phyloP scores from a whole-genome alignment of 495 filamentous ascomycete genomes.

The Copromyces sp. region DNA sequence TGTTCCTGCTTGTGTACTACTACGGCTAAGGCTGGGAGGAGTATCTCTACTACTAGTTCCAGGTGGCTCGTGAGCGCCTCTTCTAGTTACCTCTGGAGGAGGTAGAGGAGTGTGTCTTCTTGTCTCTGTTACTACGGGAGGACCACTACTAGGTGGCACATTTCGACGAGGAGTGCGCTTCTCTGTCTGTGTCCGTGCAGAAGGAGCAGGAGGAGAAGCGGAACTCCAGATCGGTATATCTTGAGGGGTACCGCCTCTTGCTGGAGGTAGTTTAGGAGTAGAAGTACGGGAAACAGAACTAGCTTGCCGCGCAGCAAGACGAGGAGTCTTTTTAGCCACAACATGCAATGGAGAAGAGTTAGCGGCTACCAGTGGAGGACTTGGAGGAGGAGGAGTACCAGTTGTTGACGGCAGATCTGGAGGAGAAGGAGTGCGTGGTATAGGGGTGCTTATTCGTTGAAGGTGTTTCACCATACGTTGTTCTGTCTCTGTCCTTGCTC shows the following conservation, averaged over 20 bases:
- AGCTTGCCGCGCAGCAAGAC: background rate
- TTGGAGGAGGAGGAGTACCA: background rate
- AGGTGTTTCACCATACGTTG: background rate
- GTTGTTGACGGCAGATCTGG: background rate
- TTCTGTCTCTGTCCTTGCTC: background rate
- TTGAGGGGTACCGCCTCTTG: background rate
- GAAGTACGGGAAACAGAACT: background rate
- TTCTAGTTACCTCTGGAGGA: no score
- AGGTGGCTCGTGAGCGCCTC: no score
- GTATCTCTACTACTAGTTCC: no score
- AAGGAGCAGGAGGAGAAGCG: no score
- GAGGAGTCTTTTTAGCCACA: background rate
- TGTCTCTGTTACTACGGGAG: no score
- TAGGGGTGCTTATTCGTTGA: background rate
- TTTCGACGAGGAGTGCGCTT: no score
- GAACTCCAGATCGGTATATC: background rate
- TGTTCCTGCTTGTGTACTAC: no score
- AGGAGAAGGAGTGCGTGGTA: background rate
- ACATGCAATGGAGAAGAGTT: background rate
- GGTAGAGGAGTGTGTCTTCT: no score
- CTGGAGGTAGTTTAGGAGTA: background rate
- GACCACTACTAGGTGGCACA: no score
- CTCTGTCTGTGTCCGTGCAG: no score
- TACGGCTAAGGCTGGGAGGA: no score
- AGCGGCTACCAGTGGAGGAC: background rate